Base-by-base conservation (phyloP, 805 yeast species). In the Metschnikowia orientalis region DNA sequence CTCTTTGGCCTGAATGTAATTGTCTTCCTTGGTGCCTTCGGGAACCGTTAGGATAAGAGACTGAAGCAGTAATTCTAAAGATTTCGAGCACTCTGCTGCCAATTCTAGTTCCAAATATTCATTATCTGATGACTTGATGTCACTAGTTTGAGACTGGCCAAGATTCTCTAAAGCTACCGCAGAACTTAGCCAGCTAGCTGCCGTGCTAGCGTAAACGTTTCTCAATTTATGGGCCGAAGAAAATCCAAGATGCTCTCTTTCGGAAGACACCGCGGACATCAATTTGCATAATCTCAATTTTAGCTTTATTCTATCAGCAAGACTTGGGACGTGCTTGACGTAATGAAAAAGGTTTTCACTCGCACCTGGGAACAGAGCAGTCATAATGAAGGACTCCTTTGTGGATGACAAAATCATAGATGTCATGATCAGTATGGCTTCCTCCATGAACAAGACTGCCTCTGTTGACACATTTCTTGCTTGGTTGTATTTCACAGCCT, bases 41-140 rank as follows among this genome's bases (percentile, higher is more conserved):
- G 74, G 80, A 16, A 72, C 67, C 36, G 79, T 89, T 26, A 80
- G 53, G 4, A 80, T 70, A 19, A 80, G 53, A n/a, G 69, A 65
- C 17, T 71, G 71, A 15, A 84, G 64, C 13, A 79, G 64, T 14
- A 69, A 51, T 2, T 81, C 69, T 34, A 83, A 54, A 13, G 79
- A 75, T 41, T 68, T 69, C 0, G 84, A 74, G 26, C 81, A 67
- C 48, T 81, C 89, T 6, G 72, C 66, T 0, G 82, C 77, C n/a
- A 79, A 63, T 51, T 79, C 86, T 29, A 77, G 56, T 34, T 68
- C 67, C 20, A 76, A 51, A 39, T 66, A 71, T 17, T 69, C 73
- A 25, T 64, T 40, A 30, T 75, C 81, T 4, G 44, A 37, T 9
- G 22, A 21, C 31, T 36, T 8, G 30, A 34, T 3, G 9, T 21